phyloP scores from a whole-genome alignment of 2,329 filamentous ascomycete genomes.

The Cladophialophora immunda region DNA sequence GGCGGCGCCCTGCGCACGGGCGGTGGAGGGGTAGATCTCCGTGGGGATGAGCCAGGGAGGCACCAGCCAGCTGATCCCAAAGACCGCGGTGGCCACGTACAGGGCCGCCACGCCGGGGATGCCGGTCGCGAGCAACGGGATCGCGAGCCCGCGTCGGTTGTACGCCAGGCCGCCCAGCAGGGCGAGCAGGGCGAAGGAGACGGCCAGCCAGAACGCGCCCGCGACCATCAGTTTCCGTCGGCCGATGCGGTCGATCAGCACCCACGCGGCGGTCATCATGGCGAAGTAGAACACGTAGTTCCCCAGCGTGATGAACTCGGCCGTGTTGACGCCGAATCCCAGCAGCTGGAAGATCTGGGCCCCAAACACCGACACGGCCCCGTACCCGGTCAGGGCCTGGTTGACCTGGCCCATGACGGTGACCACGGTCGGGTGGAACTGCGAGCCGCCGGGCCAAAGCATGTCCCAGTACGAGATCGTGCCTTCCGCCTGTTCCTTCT shows the following conservation, averaged over 20 bases:
- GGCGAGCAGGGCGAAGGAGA: conserved; percentile 43
- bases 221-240: conserved; percentile 43
- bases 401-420: conserved; percentile 71
- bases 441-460: conserved; percentile 62
- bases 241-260: conserved; percentile 57
- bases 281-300: conserved; percentile 70
- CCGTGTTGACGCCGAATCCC: conserved; percentile 60
- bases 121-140: conserved; percentile 40
- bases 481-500: conserved; percentile 57
- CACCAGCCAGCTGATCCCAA: conserved; percentile 61
- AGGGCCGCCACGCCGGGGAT: conserved; percentile 42
- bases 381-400: conserved; percentile 66
- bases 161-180: conserved; percentile 42
- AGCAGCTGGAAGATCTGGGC: conserved; percentile 71
- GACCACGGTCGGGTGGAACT: conserved; percentile 69
- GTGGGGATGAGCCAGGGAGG: conserved; percentile 62
- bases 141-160: conserved; percentile 34
- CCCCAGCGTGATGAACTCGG: conserved; percentile 66
- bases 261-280: conserved; percentile 69
- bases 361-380: conserved; percentile 69
- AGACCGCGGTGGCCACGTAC: conserved; percentile 53
- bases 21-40: conserved; percentile 65
- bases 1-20: conserved; percentile 67
- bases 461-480: conserved; percentile 65
- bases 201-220: conserved; percentile 40